Evolutionary conservation across 495 filamentous ascomycete genomes (phyloP).

Genomic region (Talaromyces proteolyticus): DNA sequence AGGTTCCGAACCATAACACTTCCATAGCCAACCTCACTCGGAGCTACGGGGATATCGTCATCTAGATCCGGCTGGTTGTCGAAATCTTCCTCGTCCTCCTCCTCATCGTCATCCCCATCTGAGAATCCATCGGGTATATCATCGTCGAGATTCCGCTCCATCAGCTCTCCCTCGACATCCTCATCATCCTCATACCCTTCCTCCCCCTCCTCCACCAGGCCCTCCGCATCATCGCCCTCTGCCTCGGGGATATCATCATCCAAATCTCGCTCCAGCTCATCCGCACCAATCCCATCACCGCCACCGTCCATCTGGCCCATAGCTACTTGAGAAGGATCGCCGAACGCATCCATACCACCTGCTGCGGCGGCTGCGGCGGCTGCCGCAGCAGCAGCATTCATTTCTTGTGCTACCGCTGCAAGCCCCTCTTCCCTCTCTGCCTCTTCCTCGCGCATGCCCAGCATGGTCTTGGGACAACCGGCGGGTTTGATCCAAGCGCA

Average conservation of each 20-base stretch:
- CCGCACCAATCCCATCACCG: slow-evolving; percentile 13
- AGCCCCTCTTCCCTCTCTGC: slow-evolving; percentile 76
- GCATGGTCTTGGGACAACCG: slow-evolving; percentile 68
- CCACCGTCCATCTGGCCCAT: slow-evolving; percentile 4
- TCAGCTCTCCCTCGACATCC: slow-evolving; percentile 32
- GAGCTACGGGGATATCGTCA: slow-evolving; percentile 15
- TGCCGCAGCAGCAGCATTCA: slow-evolving; percentile 55
- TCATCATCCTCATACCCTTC: slow-evolving; percentile 33
- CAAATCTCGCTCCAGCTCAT: slow-evolving; percentile 39
- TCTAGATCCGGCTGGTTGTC: too few species aligned
- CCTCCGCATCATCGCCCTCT: slow-evolving; percentile 25
- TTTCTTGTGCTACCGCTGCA: slow-evolving; percentile 61
- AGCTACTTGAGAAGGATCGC: slow-evolving; percentile 15
- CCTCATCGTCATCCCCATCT: slow-evolving; percentile 30
- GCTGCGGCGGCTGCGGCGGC: slow-evolving; percentile 47
- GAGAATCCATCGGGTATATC: slow-evolving; percentile 44
- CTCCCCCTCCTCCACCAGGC: slow-evolving; percentile 35
- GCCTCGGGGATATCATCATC: slow-evolving; percentile 44
- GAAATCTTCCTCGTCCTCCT: slow-evolving; percentile 6
- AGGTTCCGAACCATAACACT: slow-evolving; percentile 19
- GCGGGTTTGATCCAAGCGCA: slow-evolving; percentile 74
- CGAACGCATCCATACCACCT: slow-evolving; percentile 7
- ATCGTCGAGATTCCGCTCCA: slow-evolving; percentile 45
- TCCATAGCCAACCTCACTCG: slow-evolving; percentile 12
- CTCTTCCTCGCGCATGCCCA: slow-evolving; percentile 71